Evolutionary conservation across 768 basidiomycete species (phyloP).

Genomic region (Hydnomerulius pinastri): DNA sequence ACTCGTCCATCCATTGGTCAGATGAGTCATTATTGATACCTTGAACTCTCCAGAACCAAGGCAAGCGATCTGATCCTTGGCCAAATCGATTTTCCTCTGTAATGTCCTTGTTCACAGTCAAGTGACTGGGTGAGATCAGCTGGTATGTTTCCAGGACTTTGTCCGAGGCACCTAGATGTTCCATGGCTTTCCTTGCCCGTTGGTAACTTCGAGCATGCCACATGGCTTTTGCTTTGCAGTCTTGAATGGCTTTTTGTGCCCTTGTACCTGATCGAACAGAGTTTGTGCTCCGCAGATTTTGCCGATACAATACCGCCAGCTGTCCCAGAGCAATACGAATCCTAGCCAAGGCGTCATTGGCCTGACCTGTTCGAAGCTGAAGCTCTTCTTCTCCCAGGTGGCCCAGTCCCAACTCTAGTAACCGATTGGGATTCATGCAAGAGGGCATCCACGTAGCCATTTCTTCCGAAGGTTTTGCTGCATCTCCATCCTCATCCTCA

Average conservation of each 20-base stretch:
- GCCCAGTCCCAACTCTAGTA: neutral
- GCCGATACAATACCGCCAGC: neutral
- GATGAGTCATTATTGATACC: neutral
- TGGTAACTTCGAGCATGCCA: no score
- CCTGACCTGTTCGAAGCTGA: neutral
- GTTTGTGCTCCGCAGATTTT: no score
- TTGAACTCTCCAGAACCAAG: conserved; percentile 2
- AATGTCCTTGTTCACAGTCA: neutral
- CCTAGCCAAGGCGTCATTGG: conserved; percentile 3
- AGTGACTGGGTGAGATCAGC: neutral
- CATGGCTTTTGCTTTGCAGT: no score
- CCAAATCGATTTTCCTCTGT: conserved; percentile 4
- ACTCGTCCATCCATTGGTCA: conserved; percentile 5
- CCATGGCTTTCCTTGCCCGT: no score
- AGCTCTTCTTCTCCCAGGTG: neutral
- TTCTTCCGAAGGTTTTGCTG: neutral
- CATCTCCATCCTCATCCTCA: neutral
- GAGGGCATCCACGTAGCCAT: conserved; percentile 2
- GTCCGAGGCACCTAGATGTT: no score
- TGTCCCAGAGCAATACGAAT: neutral
- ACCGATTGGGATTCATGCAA: neutral
- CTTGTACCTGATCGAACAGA: no score
- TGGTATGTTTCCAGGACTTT: neutral
- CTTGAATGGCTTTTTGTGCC: no score
- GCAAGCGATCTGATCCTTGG: neutral